A percentile compares a stretch with the other conserved stretches of the same genome.
phyloP scores from a whole-genome alignment of 2,329 filamentous ascomycete genomes.

The Tetracladium maxilliforme region DNA sequence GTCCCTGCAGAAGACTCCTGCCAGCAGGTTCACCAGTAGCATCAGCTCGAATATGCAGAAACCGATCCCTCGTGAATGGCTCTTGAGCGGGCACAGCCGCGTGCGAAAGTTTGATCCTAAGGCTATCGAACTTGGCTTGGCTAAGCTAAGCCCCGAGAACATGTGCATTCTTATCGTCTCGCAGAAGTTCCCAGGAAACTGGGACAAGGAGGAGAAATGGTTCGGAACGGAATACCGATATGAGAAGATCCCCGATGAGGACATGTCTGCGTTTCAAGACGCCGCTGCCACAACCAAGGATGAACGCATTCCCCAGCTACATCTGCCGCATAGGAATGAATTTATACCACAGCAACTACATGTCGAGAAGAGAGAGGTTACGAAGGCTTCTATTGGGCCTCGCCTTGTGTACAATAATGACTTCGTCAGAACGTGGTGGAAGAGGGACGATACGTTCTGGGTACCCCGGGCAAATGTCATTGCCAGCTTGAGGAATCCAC shows the following conservation, averaged over 20 bases:
- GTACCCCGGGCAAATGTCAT: slow-evolving; percentile 52
- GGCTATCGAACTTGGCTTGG: slow-evolving; percentile 60
- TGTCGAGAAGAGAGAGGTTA: slow-evolving; percentile 50
- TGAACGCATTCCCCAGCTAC: slow-evolving; percentile 45
- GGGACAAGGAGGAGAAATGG: slow-evolving; percentile 88
- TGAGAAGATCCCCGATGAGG: slow-evolving; percentile 63
- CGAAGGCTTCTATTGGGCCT: slow-evolving; percentile 38
- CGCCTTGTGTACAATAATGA: slow-evolving; percentile 50
- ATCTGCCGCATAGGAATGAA: slow-evolving; percentile 53
- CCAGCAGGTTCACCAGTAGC: slow-evolving; percentile 76
- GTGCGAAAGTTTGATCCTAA: slow-evolving; percentile 68
- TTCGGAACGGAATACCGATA: slow-evolving; percentile 90
- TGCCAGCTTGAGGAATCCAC: slow-evolving; percentile 35
- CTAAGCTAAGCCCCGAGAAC: slow-evolving; percentile 71
- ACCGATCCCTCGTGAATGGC: slow-evolving; percentile 70
- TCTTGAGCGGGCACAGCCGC: slow-evolving; percentile 66
- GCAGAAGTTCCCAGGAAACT: slow-evolving; percentile 68
- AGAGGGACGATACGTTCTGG: slow-evolving; percentile 61
- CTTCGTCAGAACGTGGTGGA: slow-evolving; percentile 49
- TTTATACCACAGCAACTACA: slow-evolving; percentile 53
- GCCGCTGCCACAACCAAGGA: slow-evolving; percentile 43
- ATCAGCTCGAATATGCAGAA: slow-evolving; percentile 85
- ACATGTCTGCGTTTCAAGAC: slow-evolving; percentile 54
- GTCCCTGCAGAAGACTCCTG: slow-evolving; percentile 84
- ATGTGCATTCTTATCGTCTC: slow-evolving; percentile 75